These are phyloP conservation scores for Schwanniomyces polymorphus DNA, from an alignment of 805 yeast species.

Conservation along the genomic window DNA sequence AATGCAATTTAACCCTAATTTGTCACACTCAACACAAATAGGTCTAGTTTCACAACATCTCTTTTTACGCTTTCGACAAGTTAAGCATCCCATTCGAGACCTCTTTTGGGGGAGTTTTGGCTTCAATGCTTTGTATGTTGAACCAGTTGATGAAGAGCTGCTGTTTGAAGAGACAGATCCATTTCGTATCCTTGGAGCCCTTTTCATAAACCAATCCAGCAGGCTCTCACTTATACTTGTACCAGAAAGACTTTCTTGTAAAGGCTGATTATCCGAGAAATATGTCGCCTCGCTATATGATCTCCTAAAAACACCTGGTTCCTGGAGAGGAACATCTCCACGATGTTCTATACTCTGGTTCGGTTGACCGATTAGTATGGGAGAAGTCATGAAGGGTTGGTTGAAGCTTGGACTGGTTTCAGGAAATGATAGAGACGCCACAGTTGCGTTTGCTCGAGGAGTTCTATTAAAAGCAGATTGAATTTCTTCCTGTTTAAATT, in stretches of 20 bases:
- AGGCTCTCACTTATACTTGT: neutral
- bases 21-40: constrained; percentile 62
- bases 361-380: neutral
- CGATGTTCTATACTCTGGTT: neutral
- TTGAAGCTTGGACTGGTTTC: neutral
- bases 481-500: too few species aligned
- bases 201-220: neutral
- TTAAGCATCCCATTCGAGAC: constrained; percentile 72
- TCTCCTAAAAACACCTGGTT: neutral
- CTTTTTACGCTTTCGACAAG: constrained; percentile 76
- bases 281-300: neutral
- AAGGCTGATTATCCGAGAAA: neutral
- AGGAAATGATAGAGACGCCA: too few species aligned
- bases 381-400: neutral
- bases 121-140: neutral
- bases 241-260: neutral
- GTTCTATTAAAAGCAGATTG: too few species aligned
- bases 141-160: neutral
- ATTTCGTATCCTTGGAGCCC: neutral
- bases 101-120: constrained; percentile 37
- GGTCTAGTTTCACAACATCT: constrained; percentile 76
- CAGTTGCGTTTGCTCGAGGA: too few species aligned
- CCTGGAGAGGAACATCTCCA: neutral
- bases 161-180: neutral
- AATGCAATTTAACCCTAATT: constrained; percentile 62